Evolutionary conservation across 2,329 filamentous ascomycete species (phyloP).

Genomic region (Blastomyces silverae): DNA sequence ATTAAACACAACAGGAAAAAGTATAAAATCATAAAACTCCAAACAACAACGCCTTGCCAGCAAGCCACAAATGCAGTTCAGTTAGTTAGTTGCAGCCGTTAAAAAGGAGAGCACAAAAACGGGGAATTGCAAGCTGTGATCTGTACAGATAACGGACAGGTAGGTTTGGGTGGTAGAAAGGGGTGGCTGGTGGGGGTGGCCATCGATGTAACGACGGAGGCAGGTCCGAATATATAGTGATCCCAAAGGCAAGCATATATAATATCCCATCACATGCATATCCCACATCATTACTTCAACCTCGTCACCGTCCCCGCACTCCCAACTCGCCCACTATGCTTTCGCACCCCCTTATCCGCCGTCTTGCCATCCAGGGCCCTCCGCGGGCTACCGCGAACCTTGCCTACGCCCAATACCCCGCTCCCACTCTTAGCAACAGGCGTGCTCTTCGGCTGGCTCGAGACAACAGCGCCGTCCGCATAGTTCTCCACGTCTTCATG

Average conservation of each 20-base stretch:
- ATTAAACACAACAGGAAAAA: too few species aligned
- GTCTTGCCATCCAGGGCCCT: slow-evolving; percentile 37
- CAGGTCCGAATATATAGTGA: neutral
- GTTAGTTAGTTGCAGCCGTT: neutral
- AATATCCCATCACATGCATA: neutral
- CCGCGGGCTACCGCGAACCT: slow-evolving; percentile 55
- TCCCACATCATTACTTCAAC: neutral
- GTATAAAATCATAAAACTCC: neutral
- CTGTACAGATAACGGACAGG: slow-evolving; percentile 3
- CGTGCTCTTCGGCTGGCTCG: slow-evolving; percentile 37
- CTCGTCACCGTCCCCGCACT: slow-evolving; percentile 32
- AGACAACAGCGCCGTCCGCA: slow-evolving; percentile 34
- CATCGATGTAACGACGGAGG: neutral
- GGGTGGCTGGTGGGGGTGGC: neutral
- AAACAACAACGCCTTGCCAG: slow-evolving; percentile 5
- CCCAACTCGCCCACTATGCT: slow-evolving; percentile 43
- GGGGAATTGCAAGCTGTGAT: neutral
- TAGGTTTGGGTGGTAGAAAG: too few species aligned
- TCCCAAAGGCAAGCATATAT: too few species aligned
- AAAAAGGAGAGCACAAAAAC: neutral
- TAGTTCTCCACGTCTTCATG: slow-evolving; percentile 63
- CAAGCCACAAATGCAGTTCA: slow-evolving; percentile 1
- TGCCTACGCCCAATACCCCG: slow-evolving; percentile 51
- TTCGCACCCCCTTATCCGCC: slow-evolving; percentile 40
- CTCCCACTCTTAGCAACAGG: slow-evolving; percentile 49